phyloP scores from a whole-genome alignment of 257 asterid species.

The Fraxinus pennsylvanica region DNA sequence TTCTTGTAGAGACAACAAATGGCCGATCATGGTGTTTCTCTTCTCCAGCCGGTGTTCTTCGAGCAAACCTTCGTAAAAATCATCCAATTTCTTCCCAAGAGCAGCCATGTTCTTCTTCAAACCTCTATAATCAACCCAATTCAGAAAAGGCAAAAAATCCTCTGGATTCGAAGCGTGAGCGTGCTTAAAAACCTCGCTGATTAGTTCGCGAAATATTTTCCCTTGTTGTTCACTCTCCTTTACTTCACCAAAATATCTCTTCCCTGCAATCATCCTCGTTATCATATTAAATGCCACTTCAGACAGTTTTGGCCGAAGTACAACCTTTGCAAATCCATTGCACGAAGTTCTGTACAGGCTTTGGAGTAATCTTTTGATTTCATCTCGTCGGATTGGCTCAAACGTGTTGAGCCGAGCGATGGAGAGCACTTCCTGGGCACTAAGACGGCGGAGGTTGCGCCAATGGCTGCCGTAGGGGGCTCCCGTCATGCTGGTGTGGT shows the following conservation, averaged over 20 bases:
- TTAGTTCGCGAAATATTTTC: slow-evolving; percentile 6
- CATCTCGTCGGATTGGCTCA: slow-evolving; percentile 35
- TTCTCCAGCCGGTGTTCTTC: slow-evolving; percentile 19
- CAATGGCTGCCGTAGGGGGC: slow-evolving; percentile 47
- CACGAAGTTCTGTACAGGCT: background rate
- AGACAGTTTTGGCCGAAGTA: slow-evolving; percentile 33
- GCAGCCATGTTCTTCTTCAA: background rate
- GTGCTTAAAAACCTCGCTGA: background rate
- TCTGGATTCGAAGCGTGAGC: slow-evolving; percentile 9
- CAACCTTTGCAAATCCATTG: background rate
- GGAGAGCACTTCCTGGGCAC: slow-evolving; percentile 39
- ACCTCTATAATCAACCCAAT: slow-evolving; percentile 16
- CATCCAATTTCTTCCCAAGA: slow-evolving; percentile 9
- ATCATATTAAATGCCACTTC: slow-evolving; percentile 34
- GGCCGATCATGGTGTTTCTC: slow-evolving; percentile 23
- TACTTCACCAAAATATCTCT: slow-evolving; percentile 17
- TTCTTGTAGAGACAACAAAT: slow-evolving; percentile 20
- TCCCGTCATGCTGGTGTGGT: slow-evolving; percentile 44
- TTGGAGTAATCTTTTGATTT: slow-evolving; percentile 19
- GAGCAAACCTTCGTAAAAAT: slow-evolving; percentile 11
- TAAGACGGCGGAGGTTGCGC: slow-evolving; percentile 50
- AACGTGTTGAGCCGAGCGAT: slow-evolving; percentile 39
- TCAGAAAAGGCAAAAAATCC: slow-evolving; percentile 18
- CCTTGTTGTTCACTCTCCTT: slow-evolving; percentile 7
- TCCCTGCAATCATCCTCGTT: slow-evolving; percentile 41